Percentiles rank a stretch among this genome's conserved stretches.
Conservation (phyloP, 2,329 filamentous ascomycete species). For the Purpureocillium takamizusanense region DNA sequence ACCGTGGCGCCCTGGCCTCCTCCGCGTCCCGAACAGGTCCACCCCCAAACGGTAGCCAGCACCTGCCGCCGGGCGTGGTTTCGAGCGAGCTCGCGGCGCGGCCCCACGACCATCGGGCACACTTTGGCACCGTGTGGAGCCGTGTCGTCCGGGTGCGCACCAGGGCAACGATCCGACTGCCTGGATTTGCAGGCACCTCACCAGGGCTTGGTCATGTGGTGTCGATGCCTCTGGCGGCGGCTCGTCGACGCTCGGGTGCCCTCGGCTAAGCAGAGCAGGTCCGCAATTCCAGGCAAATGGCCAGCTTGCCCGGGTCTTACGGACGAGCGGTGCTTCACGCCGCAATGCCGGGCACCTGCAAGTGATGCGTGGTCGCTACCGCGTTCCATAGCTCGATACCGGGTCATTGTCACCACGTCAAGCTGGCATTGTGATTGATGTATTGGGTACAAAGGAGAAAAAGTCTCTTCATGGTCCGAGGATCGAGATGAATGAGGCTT, state of each 20-base stretch:
- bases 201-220: conserved; percentile 2
- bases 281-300: neutral
- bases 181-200: conserved; percentile 16
- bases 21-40: too few species aligned
- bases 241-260: neutral
- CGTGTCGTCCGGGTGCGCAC: conserved; percentile 1
- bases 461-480: conserved; percentile 19
- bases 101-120: conserved; percentile 3
- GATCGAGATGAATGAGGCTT: conserved; percentile 30
- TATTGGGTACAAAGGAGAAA: conserved; percentile 15
- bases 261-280: neutral
- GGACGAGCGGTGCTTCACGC: too few species aligned
- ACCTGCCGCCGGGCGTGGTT: too few species aligned
- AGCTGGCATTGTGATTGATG: neutral
- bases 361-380: too few species aligned
- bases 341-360: too few species aligned
- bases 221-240: too few species aligned
- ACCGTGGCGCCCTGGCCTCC: too few species aligned
- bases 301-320: neutral
- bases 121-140: conserved; percentile 25
- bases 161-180: conserved; percentile 11
- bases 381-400: too few species aligned
- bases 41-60: neutral
- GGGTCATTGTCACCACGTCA: neutral
- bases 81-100: conserved; percentile 3